Evolutionary conservation across 2,329 filamentous ascomycete genomes (phyloP).

Genomic region (Colletotrichum tamarilloi): DNA sequence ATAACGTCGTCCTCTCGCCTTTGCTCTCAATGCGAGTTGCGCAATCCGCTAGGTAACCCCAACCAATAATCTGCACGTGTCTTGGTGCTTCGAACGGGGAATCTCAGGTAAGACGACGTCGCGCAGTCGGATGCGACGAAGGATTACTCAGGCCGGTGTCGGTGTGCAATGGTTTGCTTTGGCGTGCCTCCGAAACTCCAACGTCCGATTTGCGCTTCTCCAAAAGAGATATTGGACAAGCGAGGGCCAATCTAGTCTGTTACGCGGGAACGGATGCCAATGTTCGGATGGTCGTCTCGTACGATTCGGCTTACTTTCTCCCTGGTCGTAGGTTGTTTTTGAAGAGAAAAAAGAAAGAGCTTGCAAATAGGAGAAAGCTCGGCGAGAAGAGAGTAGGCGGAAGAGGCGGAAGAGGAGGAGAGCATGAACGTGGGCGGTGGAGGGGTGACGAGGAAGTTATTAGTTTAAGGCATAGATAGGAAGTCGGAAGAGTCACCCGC

Average conservation of each 20-base stretch:
- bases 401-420: not conserved
- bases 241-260: not conserved
- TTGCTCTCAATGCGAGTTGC: not conserved
- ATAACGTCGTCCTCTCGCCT: not conserved
- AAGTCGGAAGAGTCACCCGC: not conserved
- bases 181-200: not conserved
- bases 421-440: not conserved
- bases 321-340: not conserved
- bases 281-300: not conserved
- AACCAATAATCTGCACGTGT: not conserved
- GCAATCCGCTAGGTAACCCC: not conserved
- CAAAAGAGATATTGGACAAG: not conserved
- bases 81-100: slow-evolving; percentile 4
- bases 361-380: slow-evolving; percentile 10
- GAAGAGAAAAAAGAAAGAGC: not conserved
- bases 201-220: slow-evolving; percentile 6
- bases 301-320: not conserved
- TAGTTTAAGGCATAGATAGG: slow-evolving; percentile 1
- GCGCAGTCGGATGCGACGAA: not conserved
- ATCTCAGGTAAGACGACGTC: slow-evolving; percentile 12
- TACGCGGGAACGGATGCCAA: not conserved
- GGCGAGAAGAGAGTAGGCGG: not conserved
- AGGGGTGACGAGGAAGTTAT: not conserved
- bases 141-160: slow-evolving; percentile 14
- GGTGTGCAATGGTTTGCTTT: slow-evolving; percentile 5